Percentiles rank a stretch among this genome's conserved stretches.
These are phyloP conservation scores for Triticum dicoccoides DNA, from an alignment of 176 grass and related monocot genomes.

Conservation along the genomic window DNA sequence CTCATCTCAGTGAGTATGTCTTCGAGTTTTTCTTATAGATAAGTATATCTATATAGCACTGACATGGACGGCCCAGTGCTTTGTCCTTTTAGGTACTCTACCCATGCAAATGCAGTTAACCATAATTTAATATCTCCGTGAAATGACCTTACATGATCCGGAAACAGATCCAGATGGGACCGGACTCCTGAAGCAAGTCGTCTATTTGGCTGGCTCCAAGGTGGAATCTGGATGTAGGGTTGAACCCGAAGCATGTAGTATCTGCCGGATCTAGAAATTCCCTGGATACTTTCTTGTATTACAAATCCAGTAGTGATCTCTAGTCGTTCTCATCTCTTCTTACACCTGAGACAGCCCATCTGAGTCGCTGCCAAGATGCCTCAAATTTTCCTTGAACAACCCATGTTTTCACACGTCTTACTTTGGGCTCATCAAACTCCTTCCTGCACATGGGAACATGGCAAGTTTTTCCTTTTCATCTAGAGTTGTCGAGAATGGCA, in stretches of 20 bases:
- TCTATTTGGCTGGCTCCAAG: no score
- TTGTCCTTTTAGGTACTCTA: neutral
- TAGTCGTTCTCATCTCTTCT: no score
- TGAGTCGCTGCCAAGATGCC: no score
- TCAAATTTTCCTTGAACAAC: no score
- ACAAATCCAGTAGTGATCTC: no score
- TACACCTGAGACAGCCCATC: no score
- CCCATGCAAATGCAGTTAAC: neutral
- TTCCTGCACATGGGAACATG: neutral
- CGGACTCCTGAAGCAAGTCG: no score
- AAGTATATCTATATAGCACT: neutral
- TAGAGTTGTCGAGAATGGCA: neutral
- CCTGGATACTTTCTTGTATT: neutral
- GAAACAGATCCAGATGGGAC: no score
- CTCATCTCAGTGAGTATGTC: neutral
- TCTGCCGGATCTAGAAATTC: neutral
- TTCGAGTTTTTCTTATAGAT: neutral
- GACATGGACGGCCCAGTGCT: neutral
- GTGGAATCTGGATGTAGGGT: neutral
- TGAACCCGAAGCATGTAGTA: neutral
- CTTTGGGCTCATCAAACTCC: neutral
- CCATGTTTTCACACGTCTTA: neutral
- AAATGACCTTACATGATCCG: no score
- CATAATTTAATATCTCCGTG: neutral
- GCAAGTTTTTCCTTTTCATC: neutral